Evolutionary conservation across 257 asterid genomes (phyloP), one percentile per base, ranked within the genome.

Genomic region (Eucommia ulmoides): DNA sequence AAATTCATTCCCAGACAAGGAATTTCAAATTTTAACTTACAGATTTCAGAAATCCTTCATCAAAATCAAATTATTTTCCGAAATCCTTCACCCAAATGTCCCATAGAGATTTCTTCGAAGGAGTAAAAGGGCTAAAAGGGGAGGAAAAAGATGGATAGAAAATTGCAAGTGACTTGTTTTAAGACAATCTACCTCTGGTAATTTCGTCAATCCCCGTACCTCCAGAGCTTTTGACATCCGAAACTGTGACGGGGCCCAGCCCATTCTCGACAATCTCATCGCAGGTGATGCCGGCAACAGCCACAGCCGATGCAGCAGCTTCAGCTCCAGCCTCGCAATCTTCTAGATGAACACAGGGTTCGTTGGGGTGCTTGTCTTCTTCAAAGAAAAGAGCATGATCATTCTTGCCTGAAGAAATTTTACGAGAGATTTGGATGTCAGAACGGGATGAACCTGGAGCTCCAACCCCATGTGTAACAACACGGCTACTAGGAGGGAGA

Each of bases 241-340:
- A 33, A 48, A 62, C 64, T 25, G 64, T 62, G 41, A 58, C 83
- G 22, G 91, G 67, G 26, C 78, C 73, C 46, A 78, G 51, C 53
- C 75, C 74, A 58, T 65, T 73, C 65, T 70, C 74, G 38, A 69
- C 84, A 38, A 70, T 65, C 59, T 86, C 96, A 50, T 91, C 92
- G 51, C 66, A 73, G 63, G 82, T 76, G 55, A 86, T 86, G 66
- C 93, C 93, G 19, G 99, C 95, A 59, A 77, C 96, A 72, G 95
- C 93, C 55, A 77, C 84, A 60, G 94, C 93, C 45, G 96, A 78
- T 55, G 98, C 93, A 67, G 87, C 96, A 23, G 98, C 95, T 72
- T 84, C 96, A 46, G 94, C 96, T 77, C 80, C 95, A 59, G 94
- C 79, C 62, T 82, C 93, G 50, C 65, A 67, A 68, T 84, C 93